A percentile compares a stretch with the other conserved stretches of the same genome.
Evolutionary conservation across 2,329 filamentous ascomycete species (phyloP).

Genomic region (Pseudogymnoascus pannorum): DNA sequence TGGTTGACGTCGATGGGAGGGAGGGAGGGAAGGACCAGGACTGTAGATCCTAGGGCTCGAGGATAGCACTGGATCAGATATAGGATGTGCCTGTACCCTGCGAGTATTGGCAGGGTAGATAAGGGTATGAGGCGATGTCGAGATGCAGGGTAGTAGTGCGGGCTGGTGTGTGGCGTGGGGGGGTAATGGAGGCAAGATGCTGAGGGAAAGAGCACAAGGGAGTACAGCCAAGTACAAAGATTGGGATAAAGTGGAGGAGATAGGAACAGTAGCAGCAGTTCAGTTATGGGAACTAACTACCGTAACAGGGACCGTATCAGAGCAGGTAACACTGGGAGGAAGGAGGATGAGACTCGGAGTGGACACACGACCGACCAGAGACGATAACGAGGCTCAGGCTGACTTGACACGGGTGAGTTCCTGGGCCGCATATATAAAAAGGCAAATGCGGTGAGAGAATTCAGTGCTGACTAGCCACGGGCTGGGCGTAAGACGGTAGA

Average conservation of each 20-base stretch:
- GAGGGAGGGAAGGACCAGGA: neutral
- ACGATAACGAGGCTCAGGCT: neutral
- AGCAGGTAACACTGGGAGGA: neutral
- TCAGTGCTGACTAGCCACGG: neutral
- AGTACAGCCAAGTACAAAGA: neutral
- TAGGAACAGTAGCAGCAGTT: neutral
- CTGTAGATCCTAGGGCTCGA: neutral
- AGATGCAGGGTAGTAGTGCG: neutral
- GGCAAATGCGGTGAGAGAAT: neutral
- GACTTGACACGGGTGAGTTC: neutral
- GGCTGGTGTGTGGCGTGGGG: neutral
- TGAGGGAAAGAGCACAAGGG: neutral
- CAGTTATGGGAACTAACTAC: too few species aligned
- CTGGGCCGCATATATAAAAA: neutral
- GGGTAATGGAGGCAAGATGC: neutral
- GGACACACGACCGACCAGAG: neutral
- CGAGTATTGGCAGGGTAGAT: constrained; percentile 1
- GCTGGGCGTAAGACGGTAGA: neutral
- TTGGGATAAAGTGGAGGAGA: neutral
- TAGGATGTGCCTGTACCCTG: neutral
- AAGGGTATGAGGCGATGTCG: neutral
- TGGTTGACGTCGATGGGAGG: constrained; percentile 1
- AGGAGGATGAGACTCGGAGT: neutral
- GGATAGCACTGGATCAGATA: neutral
- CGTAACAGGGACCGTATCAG: neutral